Evolutionary conservation across 129 eudicot genomes (phyloP).

Genomic region (Pulicaria dysenterica): DNA sequence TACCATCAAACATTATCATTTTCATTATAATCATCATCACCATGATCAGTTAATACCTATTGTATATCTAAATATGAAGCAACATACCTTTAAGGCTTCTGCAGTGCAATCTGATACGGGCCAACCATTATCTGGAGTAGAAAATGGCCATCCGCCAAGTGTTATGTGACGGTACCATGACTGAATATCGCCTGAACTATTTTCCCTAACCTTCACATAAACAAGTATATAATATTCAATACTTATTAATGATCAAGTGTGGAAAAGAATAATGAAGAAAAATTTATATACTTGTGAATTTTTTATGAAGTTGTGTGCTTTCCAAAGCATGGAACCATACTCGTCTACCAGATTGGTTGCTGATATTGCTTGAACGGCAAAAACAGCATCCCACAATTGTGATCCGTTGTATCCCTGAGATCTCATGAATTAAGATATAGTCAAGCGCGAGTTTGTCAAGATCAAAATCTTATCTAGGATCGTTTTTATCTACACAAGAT

Average conservation of each 20-base stretch:
- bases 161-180: constrained; percentile 66
- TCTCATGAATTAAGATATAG: constrained; percentile 6
- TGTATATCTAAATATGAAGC: not conserved
- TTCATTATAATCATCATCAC: constrained; percentile 11
- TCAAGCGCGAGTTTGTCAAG: too few relatives aligned
- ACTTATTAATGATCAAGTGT: not conserved
- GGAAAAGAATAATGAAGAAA: not conserved
- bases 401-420: constrained; percentile 66
- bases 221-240: not conserved
- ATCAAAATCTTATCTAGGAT: too few relatives aligned
- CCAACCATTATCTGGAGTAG: constrained; percentile 72
- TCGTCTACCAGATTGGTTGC: constrained; percentile 48
- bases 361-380: constrained; percentile 63
- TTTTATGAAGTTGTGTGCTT: constrained; percentile 57
- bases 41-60: not conserved
- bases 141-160: constrained; percentile 73
- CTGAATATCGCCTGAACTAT: constrained; percentile 41
- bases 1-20: constrained; percentile 28
- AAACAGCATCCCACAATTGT: constrained; percentile 66
- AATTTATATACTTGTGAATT: constrained; percentile 48
- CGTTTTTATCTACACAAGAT: too few relatives aligned
- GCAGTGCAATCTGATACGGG: constrained; percentile 72
- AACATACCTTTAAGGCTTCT: constrained; percentile 58
- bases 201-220: constrained; percentile 41
- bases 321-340: constrained; percentile 49